phyloP scores from a whole-genome alignment of 192 early-diverging fungal genomes.

The Lunasporangiospora selenospora region DNA sequence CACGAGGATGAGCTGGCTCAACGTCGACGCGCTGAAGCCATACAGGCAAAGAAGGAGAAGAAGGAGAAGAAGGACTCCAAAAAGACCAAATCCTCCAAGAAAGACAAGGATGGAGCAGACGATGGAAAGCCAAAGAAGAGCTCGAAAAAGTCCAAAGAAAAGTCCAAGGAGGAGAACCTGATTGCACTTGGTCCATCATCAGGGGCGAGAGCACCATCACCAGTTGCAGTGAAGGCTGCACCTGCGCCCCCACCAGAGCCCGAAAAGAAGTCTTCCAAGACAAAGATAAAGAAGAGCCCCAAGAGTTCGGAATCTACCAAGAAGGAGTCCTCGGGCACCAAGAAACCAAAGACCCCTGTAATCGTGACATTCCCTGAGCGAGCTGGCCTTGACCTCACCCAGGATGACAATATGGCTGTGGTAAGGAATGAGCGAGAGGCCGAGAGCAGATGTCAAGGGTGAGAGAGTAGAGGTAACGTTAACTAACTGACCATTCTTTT shows the following conservation, averaged over 20 bases:
- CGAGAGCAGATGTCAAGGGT: too few relatives aligned
- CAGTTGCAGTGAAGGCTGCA: too few relatives aligned
- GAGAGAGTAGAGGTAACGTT: not conserved
- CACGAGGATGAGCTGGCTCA: constrained; percentile 53
- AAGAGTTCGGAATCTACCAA: not conserved
- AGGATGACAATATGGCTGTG: constrained; percentile 33
- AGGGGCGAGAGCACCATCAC: too few relatives aligned
- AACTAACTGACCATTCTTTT: not conserved
- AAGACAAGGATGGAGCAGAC: constrained; percentile 21
- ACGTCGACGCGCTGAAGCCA: constrained; percentile 33
- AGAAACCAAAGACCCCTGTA: constrained; percentile 24
- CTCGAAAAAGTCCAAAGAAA: constrained; percentile 53
- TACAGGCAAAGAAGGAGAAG: constrained; percentile 39
- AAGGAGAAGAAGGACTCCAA: constrained; percentile 45
- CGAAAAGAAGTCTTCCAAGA: constrained; percentile 8
- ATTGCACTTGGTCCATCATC: constrained; percentile 6
- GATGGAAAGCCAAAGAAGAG: constrained; percentile 47
- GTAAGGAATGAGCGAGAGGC: too few relatives aligned
- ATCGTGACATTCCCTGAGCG: constrained; percentile 33
- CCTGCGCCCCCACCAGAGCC: too few relatives aligned
- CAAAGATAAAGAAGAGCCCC: constrained; percentile 11
- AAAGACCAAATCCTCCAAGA: constrained; percentile 52
- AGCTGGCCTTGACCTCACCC: constrained; percentile 18
- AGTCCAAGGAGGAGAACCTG: constrained; percentile 15
- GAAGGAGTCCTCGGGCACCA: constrained; percentile 10